Conservation (phyloP, 1,139 yeast genomes). For the Candida buenavistaensis region DNA sequence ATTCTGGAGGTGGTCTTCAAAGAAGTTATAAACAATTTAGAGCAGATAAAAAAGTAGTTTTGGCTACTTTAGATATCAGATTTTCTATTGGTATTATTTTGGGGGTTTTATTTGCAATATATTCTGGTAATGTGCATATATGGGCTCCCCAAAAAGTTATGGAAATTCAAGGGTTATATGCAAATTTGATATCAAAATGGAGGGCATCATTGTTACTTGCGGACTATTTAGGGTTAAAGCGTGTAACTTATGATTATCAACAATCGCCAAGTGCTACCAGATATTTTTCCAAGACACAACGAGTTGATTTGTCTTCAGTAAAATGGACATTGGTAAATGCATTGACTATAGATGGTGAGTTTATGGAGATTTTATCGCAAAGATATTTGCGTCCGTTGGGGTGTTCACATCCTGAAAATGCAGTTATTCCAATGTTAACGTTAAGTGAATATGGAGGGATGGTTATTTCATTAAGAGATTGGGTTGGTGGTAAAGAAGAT, state of each 20-base stretch:
- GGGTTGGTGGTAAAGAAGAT: constrained; percentile 71
- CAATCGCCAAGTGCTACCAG: constrained; percentile 85
- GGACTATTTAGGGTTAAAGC: constrained; percentile 87
- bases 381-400: constrained; percentile 92
- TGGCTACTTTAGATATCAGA: constrained; percentile 83
- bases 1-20: constrained; percentile 40
- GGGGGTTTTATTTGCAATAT: constrained; percentile 79
- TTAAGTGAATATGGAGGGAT: constrained; percentile 95
- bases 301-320: constrained; percentile 77
- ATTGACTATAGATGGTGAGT: constrained; percentile 91
- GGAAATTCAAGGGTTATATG: constrained; percentile 85
- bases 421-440: constrained; percentile 87
- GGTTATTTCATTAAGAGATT: constrained; percentile 88
- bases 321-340: constrained; percentile 92
- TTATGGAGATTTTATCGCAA: constrained; percentile 85
- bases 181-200: constrained; percentile 70
- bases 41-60: constrained; percentile 35
- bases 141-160: constrained; percentile 79
- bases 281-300: constrained; percentile 71
- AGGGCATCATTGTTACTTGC: constrained; percentile 75
- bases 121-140: constrained; percentile 77
- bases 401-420: constrained; percentile 71
- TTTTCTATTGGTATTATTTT: constrained; percentile 85
- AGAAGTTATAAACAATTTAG: constrained; percentile 28
- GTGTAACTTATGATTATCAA: constrained; percentile 91